These are phyloP conservation scores for Xylaria arbuscula DNA, from an alignment of 2,329 filamentous ascomycete genomes.

Conservation along the genomic window DNA sequence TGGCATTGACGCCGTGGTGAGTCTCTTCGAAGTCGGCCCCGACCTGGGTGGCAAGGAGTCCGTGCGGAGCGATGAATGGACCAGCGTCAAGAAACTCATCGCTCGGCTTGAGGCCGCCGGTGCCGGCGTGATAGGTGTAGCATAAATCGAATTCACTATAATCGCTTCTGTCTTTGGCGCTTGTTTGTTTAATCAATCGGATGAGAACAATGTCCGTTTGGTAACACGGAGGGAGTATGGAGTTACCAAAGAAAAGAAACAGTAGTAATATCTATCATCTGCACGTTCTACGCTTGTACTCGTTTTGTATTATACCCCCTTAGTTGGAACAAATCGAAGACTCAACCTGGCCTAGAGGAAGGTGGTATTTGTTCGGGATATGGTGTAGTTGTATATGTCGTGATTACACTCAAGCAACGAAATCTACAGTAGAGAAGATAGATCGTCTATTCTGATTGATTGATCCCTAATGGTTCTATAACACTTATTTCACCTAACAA, in stretches of 20 bases:
- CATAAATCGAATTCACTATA: conserved; percentile 25
- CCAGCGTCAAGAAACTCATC: conserved; percentile 89
- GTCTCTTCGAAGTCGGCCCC: conserved; percentile 89
- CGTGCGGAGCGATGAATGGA: conserved; percentile 89
- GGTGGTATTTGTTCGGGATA: conserved; percentile 18
- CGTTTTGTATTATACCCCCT: conserved; percentile 36
- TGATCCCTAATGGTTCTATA: not conserved
- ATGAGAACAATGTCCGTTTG: not conserved
- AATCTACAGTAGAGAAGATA: not conserved
- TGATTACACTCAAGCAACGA: not conserved
- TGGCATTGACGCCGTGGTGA: conserved; percentile 89
- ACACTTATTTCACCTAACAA: too few species aligned
- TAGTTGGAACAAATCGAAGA: conserved; percentile 2
- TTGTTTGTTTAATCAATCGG: conserved; percentile 30
- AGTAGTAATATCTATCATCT: too few species aligned
- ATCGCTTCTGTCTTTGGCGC: conserved; percentile 26
- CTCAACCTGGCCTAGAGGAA: not conserved
- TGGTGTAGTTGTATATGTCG: not conserved
- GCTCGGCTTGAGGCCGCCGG: conserved; percentile 75
- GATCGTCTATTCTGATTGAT: conserved; percentile 8
- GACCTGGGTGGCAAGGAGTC: conserved; percentile 87
- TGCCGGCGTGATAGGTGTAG: conserved; percentile 58
- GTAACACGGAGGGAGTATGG: conserved; percentile 29
- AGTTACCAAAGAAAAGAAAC: not conserved
- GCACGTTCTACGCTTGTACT: conserved; percentile 25